Evolutionary conservation across 768 basidiomycete species (phyloP).

Genomic region (Holtermannia corniformis): DNA sequence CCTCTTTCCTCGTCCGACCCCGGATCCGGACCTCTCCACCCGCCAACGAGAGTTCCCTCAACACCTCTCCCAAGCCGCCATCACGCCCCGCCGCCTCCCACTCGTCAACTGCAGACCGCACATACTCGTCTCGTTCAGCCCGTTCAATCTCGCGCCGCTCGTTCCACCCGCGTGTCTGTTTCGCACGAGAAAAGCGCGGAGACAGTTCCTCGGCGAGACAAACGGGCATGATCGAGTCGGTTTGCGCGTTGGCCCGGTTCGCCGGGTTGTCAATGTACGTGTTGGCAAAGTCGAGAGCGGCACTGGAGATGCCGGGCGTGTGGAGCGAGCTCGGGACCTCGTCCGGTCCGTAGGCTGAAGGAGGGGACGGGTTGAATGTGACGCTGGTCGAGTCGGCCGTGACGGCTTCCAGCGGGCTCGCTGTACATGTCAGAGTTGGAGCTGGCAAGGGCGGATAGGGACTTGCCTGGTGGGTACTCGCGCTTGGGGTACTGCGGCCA

Average conservation of each 20-base stretch:
- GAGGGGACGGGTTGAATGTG: neutral
- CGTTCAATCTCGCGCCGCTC: slow-evolving; percentile 16
- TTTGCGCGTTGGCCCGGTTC: slow-evolving; percentile 4
- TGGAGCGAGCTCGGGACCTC: neutral
- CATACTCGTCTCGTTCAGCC: slow-evolving; percentile 14
- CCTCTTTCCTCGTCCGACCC: slow-evolving; percentile 29
- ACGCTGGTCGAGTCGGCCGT: neutral
- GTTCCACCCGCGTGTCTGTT: slow-evolving; percentile 27
- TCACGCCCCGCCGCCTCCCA: slow-evolving; percentile 33
- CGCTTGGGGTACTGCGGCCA: slow-evolving; percentile 21
- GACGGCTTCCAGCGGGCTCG: neutral
- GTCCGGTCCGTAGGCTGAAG: neutral
- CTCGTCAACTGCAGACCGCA: slow-evolving; percentile 12
- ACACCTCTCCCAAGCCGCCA: slow-evolving; percentile 15
- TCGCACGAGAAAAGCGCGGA: slow-evolving; percentile 32
- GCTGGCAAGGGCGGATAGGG: no score
- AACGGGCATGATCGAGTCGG: slow-evolving; percentile 34
- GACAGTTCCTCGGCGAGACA: slow-evolving; percentile 38
- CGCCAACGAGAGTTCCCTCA: slow-evolving; percentile 7
- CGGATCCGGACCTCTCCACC: slow-evolving; percentile 26
- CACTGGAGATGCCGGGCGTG: neutral
- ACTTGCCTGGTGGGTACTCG: slow-evolving; percentile 8
- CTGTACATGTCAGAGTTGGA: no score
- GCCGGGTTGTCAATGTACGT: slow-evolving; percentile 13
- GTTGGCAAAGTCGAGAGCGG: slow-evolving; percentile 8